Base-by-base conservation (phyloP, 371 early-diverging fungal genomes). In the Saksenaea vasiformis region DNA sequence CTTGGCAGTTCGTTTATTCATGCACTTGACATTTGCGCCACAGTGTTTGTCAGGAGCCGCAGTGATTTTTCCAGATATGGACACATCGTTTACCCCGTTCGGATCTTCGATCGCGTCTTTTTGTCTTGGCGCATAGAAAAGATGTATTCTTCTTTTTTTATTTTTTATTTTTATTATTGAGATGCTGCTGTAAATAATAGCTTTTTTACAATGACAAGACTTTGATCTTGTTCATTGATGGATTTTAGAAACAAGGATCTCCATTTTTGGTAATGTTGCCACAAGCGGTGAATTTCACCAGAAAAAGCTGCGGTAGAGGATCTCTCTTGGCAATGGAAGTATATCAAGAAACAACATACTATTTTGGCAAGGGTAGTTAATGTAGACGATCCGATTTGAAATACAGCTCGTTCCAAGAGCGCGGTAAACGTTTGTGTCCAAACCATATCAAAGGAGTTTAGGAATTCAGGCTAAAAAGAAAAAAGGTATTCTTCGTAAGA, bases 391-490 rank as follows among this genome's bases (percentile, higher is more conserved):
- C 24, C 51, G 22, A 36, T 54, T 51, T 66, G 56, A 56, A 60
- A 66, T 37, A 66, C 54, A 19, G 66, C 66, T 27, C 61, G 55
- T 43, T 66, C 61, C 37, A 66, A 61, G 28, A 47, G 51, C 13
- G 57, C 56, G 22, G 66, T 56, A 35, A 66, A 61, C 37, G 61
- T 57, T 41, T 61, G 41, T 34, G 56, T 51, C 66, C 66, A 66
- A 36, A 61, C 61, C 39, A 57, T 55, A 35, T 54, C 39, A 36
- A 38, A 66, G 1, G 61, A 37, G 22, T 34, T 26, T 37, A 55
- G 56, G 57, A 56, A 59, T 36, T 61, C 56, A 22, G 31, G 37
- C 66, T 61, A 56, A 55, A 37, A 38, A 54, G 54, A 56, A 55
- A 37, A 38, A 54, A 59, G 31, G 24, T 53, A 13, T 51, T 41